Evolutionary conservation across 1,284 basidiomycete genomes (phyloP).

Genomic region (Trichosporon asahii): DNA sequence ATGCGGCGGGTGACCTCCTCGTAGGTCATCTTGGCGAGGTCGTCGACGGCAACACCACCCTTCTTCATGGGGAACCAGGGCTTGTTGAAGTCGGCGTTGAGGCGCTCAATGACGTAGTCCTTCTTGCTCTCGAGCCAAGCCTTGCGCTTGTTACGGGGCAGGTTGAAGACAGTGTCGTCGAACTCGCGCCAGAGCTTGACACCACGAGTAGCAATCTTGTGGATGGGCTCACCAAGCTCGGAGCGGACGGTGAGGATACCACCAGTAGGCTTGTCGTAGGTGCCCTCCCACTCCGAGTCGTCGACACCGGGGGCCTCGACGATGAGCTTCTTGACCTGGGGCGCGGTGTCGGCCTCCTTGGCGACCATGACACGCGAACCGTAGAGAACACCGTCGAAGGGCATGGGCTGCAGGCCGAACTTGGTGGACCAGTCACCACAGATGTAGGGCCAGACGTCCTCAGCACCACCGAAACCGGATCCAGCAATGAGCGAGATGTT

Average conservation of each 20-base stretch:
- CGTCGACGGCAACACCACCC: constrained; percentile 74
- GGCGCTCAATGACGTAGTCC: constrained; percentile 82
- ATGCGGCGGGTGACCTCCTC: constrained; percentile 90
- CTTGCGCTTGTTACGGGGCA: constrained; percentile 89
- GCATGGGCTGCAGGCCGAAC: constrained; percentile 92
- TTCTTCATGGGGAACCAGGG: constrained; percentile 97
- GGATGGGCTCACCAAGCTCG: constrained; percentile 97
- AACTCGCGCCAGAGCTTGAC: constrained; percentile 99
- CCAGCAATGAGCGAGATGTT: constrained; percentile 92
- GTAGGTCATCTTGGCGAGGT: constrained; percentile 96
- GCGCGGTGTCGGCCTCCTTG: constrained; percentile 92
- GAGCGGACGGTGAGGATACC: constrained; percentile 95
- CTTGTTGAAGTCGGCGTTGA: constrained; percentile 95
- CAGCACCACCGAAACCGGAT: constrained; percentile 93
- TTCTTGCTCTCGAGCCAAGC: constrained; percentile 84
- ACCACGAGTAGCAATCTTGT: constrained; percentile 95
- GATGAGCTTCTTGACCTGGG: constrained; percentile 93
- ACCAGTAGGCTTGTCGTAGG: constrained; percentile 89
- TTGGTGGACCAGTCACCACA: constrained; percentile 90
- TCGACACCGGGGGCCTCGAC: constrained; percentile 89
- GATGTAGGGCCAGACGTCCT: constrained; percentile 96
- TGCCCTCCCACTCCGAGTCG: constrained; percentile 89
- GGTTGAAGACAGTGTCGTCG: constrained; percentile 89
- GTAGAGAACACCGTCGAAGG: constrained; percentile 95
- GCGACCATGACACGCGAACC: constrained; percentile 97